Conservation (phyloP, 163 green algal genomes). For the Chlamydomonas reinhardtii region DNA sequence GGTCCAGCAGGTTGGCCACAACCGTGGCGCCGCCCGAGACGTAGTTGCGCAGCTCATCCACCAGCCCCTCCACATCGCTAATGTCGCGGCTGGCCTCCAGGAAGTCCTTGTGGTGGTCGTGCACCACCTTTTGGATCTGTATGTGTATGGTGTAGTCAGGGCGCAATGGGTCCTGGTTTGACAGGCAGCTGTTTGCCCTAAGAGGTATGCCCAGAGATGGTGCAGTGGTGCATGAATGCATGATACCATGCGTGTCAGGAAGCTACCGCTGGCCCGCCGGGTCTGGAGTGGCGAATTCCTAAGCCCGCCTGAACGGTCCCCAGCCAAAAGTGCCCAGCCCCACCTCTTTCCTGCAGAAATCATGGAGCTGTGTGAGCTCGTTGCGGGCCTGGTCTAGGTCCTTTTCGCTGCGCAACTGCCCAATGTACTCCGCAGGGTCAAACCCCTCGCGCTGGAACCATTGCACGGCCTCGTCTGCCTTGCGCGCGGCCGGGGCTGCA, state of each 20-base stretch:
- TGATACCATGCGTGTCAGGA: too few species aligned
- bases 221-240: too few species aligned
- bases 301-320: too few species aligned
- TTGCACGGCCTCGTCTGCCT: conserved; percentile 3
- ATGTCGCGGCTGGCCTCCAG: conserved; percentile 32
- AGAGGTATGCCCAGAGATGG: too few species aligned
- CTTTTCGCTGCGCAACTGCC: conserved; percentile 6
- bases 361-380: conserved; percentile 30
- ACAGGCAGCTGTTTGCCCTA: too few species aligned
- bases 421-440: conserved; percentile 2
- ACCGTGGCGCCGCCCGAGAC: conserved; percentile 10
- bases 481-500: not conserved
- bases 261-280: too few species aligned
- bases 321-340: too few species aligned
- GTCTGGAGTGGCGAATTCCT: too few species aligned
- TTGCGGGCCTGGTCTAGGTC: conserved; percentile 40
- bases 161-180: too few species aligned
- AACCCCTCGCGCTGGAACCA: conserved; percentile 40
- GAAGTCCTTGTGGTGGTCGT: conserved; percentile 44
- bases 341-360: conserved; percentile 48
- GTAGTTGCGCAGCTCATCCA: conserved; percentile 48
- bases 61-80: conserved; percentile 13
- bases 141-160: too few species aligned
- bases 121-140: conserved; percentile 46
- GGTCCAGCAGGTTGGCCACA: conserved; percentile 22